Percentiles rank a stretch among this genome's conserved stretches.
Conservation (phyloP, 2,329 filamentous ascomycete species). For the Aspergillus nomiae region DNA sequence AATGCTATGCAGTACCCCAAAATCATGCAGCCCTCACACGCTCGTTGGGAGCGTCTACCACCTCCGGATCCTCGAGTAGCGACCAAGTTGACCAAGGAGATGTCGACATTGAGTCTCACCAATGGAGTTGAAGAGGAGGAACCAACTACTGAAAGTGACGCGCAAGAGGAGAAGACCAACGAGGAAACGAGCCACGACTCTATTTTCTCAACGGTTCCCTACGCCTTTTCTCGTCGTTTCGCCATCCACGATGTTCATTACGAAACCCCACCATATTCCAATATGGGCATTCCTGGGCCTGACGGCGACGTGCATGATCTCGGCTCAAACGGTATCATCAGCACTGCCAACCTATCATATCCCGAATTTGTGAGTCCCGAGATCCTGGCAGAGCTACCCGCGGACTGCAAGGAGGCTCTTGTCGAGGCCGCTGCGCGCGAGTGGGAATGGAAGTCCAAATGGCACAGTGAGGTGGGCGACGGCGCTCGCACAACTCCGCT, state of each 20-base stretch:
- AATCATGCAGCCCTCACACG: conserved; percentile 86
- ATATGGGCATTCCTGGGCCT: conserved; percentile 59
- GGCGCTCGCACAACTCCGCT: conserved; percentile 38
- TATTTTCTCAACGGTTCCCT: conserved; percentile 58
- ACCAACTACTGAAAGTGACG: conserved; percentile 8
- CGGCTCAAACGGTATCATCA: conserved; percentile 45
- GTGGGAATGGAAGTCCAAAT: conserved; percentile 70
- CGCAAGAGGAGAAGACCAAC: conserved; percentile 9
- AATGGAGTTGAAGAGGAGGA: conserved; percentile 29
- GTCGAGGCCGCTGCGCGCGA: conserved; percentile 67
- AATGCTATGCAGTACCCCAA: conserved; percentile 87
- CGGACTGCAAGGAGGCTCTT: conserved; percentile 69
- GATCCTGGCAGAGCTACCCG: conserved; percentile 46
- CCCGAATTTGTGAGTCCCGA: conserved; percentile 42
- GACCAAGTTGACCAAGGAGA: conserved; percentile 33
- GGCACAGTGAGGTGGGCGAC: conserved; percentile 68
- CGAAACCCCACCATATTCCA: conserved; percentile 60
- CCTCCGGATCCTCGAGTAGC: conserved; percentile 39
- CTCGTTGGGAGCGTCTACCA: conserved; percentile 73
- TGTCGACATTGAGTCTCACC: conserved; percentile 38
- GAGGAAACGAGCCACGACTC: conserved; percentile 23
- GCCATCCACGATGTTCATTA: conserved; percentile 64
- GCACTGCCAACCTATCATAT: conserved; percentile 34
- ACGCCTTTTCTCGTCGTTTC: conserved; percentile 62
- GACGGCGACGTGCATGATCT: conserved; percentile 43